Conservation (phyloP, 108 stramenopile genomes). For the Cyclotella distinguenda region DNA sequence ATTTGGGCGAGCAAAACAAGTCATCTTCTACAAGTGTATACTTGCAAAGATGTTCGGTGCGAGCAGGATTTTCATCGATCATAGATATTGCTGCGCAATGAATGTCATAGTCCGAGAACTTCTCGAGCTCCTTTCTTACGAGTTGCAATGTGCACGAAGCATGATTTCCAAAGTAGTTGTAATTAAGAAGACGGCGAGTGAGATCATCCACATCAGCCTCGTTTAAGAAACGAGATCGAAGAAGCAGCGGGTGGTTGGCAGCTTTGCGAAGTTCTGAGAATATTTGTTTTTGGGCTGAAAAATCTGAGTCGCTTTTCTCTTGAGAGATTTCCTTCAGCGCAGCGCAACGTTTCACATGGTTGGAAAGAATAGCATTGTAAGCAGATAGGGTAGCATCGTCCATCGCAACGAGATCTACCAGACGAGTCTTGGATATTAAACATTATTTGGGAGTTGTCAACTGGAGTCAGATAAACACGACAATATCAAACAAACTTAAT, state of each 20-base stretch:
- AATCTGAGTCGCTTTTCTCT: slow-evolving; percentile 7
- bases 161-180: slow-evolving; percentile 77
- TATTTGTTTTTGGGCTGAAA: slow-evolving; percentile 71
- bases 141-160: slow-evolving; percentile 66
- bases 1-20: slow-evolving; percentile 79
- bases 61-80: slow-evolving; percentile 62
- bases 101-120: slow-evolving; percentile 85
- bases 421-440: slow-evolving; percentile 21
- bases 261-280: slow-evolving; percentile 95
- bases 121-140: slow-evolving; percentile 77
- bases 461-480: slow-evolving; percentile 40
- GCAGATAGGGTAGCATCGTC: slow-evolving; percentile 23
- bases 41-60: slow-evolving; percentile 47
- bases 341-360: slow-evolving; percentile 31
- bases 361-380: slow-evolving; percentile 38
- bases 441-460: neutral
- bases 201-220: slow-evolving; percentile 56
- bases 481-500: neutral
- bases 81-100: slow-evolving; percentile 75
- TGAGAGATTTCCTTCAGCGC: neutral
- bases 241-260: slow-evolving; percentile 93
- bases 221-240: slow-evolving; percentile 73
- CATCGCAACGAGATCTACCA: slow-evolving; percentile 42
- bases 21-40: slow-evolving; percentile 60
- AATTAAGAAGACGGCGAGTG: slow-evolving; percentile 48